phyloP scores from a whole-genome alignment of 208 protist species.

The Wallacemonas rigidus region DNA sequence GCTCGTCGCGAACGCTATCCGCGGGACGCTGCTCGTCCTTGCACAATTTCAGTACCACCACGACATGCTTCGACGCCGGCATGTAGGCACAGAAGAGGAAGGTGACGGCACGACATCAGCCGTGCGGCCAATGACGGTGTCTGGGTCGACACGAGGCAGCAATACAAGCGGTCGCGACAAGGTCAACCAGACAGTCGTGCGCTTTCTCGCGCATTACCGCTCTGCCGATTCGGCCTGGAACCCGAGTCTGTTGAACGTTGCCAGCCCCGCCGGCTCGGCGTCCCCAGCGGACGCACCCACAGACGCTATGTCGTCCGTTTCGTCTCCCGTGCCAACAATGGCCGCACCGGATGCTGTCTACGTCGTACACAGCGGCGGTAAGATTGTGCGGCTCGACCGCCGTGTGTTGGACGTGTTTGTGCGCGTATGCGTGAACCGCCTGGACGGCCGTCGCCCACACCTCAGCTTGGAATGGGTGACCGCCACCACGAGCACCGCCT shows the following conservation, averaged over 20 bases:
- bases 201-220: conserved; percentile 49
- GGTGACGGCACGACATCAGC: background rate
- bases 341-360: conserved; percentile 28
- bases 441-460: conserved; percentile 65
- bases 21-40: conserved; percentile 69
- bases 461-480: conserved; percentile 63
- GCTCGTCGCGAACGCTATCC: conserved; percentile 77
- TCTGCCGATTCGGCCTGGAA: conserved; percentile 32
- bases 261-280: background rate
- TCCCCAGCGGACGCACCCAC: background rate
- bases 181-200: conserved; percentile 47
- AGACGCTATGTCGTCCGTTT: too few species aligned
- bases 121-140: background rate
- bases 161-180: background rate
- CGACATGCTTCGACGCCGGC: conserved; percentile 20
- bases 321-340: background rate
- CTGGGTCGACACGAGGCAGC: background rate
- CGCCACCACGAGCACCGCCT: conserved; percentile 40
- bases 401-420: conserved; percentile 61
- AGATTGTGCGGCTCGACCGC: conserved; percentile 63
- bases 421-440: conserved; percentile 31
- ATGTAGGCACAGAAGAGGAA: conserved; percentile 12
- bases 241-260: conserved; percentile 16
- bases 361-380: conserved; percentile 64
- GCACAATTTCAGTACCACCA: conserved; percentile 65